Evolutionary conservation across 1,284 basidiomycete species (phyloP).

Genomic region (Cystobasidium pallidum): DNA sequence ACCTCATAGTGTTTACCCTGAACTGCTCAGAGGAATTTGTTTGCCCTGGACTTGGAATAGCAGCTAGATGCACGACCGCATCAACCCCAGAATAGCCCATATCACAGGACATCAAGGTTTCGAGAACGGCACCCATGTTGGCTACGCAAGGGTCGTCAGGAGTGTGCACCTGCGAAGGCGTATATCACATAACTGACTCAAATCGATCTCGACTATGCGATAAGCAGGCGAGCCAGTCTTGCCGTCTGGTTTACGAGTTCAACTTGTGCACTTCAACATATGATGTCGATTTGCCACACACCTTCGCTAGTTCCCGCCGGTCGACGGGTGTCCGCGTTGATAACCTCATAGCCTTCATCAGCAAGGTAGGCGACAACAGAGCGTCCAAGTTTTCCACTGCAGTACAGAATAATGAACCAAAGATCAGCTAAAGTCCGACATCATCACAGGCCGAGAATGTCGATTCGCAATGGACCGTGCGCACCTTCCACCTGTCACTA

Average conservation of each 20-base stretch:
- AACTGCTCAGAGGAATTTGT: conserved; percentile 55
- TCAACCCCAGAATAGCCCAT: conserved; percentile 56
- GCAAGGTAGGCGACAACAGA: conserved; percentile 39
- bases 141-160: not conserved
- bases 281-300: conserved; percentile 18
- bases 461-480: conserved; percentile 2
- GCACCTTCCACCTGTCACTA: conserved; percentile 35
- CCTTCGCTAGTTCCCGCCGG: conserved; percentile 41
- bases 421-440: not conserved
- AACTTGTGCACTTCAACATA: not conserved
- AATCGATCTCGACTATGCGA: conserved; percentile 43
- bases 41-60: conserved; percentile 56
- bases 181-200: conserved; percentile 8
- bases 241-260: conserved; percentile 2
- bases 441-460: not conserved
- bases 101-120: conserved; percentile 53
- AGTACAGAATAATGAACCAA: not conserved
- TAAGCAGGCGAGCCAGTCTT: conserved; percentile 43
- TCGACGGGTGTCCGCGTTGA: conserved; percentile 41
- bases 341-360: conserved; percentile 44
- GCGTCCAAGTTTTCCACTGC: conserved; percentile 31
- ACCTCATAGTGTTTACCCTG: conserved; percentile 55
- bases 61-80: conserved; percentile 57
- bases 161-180: not conserved
- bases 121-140: conserved; percentile 45